phyloP scores from a whole-genome alignment of 2,329 filamentous ascomycete species.

The Mycosphaerelloides madeirae region DNA sequence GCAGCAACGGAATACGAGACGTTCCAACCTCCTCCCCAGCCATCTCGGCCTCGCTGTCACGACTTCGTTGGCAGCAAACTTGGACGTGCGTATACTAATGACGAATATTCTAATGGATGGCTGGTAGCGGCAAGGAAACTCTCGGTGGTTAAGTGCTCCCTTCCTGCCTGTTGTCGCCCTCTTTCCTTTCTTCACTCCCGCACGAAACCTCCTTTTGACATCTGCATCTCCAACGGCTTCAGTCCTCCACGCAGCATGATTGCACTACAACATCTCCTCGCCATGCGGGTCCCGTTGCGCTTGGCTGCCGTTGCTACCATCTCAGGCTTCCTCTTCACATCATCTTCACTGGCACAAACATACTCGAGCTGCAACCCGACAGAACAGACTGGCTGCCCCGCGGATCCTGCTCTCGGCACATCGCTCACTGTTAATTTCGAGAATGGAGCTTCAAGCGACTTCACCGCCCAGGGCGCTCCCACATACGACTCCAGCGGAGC shows the following conservation, averaged over 20 bases:
- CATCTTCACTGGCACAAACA: constrained; percentile 47
- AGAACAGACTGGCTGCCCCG: constrained; percentile 57
- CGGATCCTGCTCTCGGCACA: constrained; percentile 76
- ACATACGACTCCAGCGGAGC: constrained; percentile 74
- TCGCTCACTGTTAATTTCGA: constrained; percentile 82
- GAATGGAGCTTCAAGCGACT: constrained; percentile 70
- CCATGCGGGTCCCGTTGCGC: constrained; percentile 30
- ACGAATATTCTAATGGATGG: constrained; percentile 5
- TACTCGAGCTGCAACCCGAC: constrained; percentile 55
- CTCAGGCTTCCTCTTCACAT: constrained; percentile 34
- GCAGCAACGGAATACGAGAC: no score
- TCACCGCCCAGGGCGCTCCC: constrained; percentile 64
- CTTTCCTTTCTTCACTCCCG: constrained; percentile 1
- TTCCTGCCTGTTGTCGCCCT: constrained; percentile 8
- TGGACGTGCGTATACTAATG: background rate
- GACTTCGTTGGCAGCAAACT: background rate
- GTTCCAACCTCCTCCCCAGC: background rate
- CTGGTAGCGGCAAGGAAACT: constrained; percentile 4
- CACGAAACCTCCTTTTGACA: background rate
- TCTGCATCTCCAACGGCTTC: constrained; percentile 3
- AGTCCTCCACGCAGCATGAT: constrained; percentile 17
- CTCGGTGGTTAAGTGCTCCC: constrained; percentile 7
- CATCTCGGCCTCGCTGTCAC: no score
- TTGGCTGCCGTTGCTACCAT: constrained; percentile 38
- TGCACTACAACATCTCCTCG: constrained; percentile 25